Evolutionary conservation across 2,329 filamentous ascomycete species (phyloP), one percentile per base, ranked within the genome.

Genomic region (Sporothrix inflata): DNA sequence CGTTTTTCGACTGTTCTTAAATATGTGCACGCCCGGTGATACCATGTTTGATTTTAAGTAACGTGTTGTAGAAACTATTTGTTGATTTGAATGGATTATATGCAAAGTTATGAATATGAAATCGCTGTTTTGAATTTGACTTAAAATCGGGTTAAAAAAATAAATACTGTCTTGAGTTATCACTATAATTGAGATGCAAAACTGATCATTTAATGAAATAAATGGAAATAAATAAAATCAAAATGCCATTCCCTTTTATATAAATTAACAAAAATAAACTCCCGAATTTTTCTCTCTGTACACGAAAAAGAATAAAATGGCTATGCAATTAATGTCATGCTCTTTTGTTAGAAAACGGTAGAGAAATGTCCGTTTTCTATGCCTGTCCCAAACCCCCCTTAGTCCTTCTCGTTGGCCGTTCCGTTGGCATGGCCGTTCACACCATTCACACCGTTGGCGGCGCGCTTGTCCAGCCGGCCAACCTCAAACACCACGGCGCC

Each of bases 401-500:
- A 47, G 40, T 71, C 61, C 16, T 72, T 40, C 49, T 74, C 69
- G n/a, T 75, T 74, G 12, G 74, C 71, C 30, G 70, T 72, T n/a
- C 11, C 57, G 38, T 21, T 42, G 8, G 16, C 60, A 65, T 78
- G 34, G 21, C 70, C 70, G 21, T 70, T 68, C 38, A 49, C 40
- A 4, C 27, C 45, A 14, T 57, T 63, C 4, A 19, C 34, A 60
- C 55, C 65, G 38, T 57, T 71, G 14, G 38, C 21, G 12, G 30
- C 14, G 9, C n/a, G n/a, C 16, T 21, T 47, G n/a, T 53, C 47
- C 24, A 34, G 34, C 51, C 65, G 71, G 60, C 42, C 27, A 8
- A 98, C 88, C 79, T 97, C 94, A 79, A 97, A 97, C 11, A 98
- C 87, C 30, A 96, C 88, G n/a, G 92, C 92, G 7, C 93, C 93